Percentiles rank a stretch among this genome's conserved stretches.
phyloP scores from a whole-genome alignment of 1,139 yeast species.

The Waltiozyma sp. region DNA sequence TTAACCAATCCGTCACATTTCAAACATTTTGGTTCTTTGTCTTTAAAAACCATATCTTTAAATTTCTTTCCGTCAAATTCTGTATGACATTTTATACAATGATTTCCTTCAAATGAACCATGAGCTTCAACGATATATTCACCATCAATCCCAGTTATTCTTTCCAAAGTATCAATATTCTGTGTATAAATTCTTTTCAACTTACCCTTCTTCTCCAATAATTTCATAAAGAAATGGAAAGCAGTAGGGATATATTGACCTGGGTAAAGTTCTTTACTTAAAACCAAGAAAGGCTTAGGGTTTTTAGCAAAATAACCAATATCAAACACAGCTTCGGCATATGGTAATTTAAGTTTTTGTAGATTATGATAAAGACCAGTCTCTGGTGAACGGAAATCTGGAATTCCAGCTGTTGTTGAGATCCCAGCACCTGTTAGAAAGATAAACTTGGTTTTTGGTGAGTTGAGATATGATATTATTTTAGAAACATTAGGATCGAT shows the following conservation, averaged over 20 bases:
- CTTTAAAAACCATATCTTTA: slow-evolving; percentile 28
- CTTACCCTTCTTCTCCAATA: slow-evolving; percentile 51
- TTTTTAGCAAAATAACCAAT: slow-evolving; percentile 63
- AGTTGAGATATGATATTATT: neutral
- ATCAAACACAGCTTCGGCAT: slow-evolving; percentile 93
- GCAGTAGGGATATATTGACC: slow-evolving; percentile 77
- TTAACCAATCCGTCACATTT: slow-evolving; percentile 59
- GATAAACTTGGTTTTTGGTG: slow-evolving; percentile 19
- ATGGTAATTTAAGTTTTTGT: slow-evolving; percentile 65
- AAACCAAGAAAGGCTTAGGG: slow-evolving; percentile 76
- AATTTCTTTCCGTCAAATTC: slow-evolving; percentile 44
- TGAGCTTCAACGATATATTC: slow-evolving; percentile 79
- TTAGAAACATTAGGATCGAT: neutral
- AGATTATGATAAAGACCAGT: slow-evolving; percentile 86
- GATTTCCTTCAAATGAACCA: slow-evolving; percentile 82
- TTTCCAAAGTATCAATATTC: slow-evolving; percentile 84
- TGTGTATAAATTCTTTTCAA: slow-evolving; percentile 76
- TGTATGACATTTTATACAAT: slow-evolving; percentile 63
- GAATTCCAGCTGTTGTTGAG: slow-evolving; percentile 88
- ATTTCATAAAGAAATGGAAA: slow-evolving; percentile 61
- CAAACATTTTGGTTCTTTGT: slow-evolving; percentile 46
- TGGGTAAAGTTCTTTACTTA: slow-evolving; percentile 80
- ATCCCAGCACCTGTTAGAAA: slow-evolving; percentile 80
- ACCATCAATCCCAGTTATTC: slow-evolving; percentile 65
- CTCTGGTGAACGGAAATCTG: slow-evolving; percentile 85